Base-by-base conservation (phyloP, 1,284 basidiomycete species). In the Anthracocystis setariae region DNA sequence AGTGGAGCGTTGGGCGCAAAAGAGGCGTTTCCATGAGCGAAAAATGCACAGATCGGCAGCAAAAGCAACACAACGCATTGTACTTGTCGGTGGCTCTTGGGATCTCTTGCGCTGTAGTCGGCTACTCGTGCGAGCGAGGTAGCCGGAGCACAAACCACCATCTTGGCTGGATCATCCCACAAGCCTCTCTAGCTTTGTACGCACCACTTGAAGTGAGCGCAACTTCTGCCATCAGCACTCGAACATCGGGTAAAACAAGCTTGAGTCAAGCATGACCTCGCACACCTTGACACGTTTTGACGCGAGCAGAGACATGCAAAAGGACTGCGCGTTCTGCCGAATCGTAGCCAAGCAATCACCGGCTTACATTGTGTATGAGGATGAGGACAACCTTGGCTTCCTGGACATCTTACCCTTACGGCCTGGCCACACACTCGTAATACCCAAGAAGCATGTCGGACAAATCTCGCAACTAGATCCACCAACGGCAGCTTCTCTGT, bases 351-450 rank as follows among this genome's bases (percentile, higher is more conserved):
- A 40, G 18, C 20, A 61, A 12, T 48, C 61, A 4, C 27, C 57
- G 13, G 69, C 73, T 7, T 60, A 63, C 54, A 39, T 73, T 27
- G 65, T 72, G 2, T 73, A 75, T 53, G 62, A 68, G 79, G 86
- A 88, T 60, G 88, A 90, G 13, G 83, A 86, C 49, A 86, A 89
- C n/a, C 81, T 91, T 45, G 90, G 89, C 9, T 88, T 92, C 56
- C 85, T 92, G 73, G 90, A 91, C 83, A 91, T 91, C 56, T 83
- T 90, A 38, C 90, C 90, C 2, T 81, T 92, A 32, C 84, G 90
- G 40, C 84, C 82, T 33, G 90, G 74, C 0, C 74, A 76, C 17
- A 76, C 74, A 13, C 61, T 76, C 2, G 68, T 76, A 20, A 59
- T 76, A 3, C 67, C 74, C 2, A 73, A 70, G 42, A 62, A 55